These are phyloP conservation scores for Trypanosoma caninum DNA, from an alignment of 208 protist genomes.

Conservation along the genomic window DNA sequence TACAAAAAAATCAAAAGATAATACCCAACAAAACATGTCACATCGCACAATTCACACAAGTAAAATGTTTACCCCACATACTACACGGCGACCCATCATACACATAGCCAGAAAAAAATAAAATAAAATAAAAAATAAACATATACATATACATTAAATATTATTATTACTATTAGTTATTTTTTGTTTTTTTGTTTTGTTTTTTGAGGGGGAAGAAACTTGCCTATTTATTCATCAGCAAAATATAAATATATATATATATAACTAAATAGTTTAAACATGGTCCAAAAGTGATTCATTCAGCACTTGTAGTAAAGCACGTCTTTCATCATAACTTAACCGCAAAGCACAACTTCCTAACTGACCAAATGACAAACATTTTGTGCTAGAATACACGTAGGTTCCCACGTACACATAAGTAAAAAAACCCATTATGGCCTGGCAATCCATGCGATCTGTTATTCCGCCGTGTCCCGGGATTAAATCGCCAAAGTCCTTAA, in stretches of 20 bases:
- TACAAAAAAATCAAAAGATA: slow-evolving; percentile 10
- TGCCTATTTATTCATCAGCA: background rate
- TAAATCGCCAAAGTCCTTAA: slow-evolving; percentile 98
- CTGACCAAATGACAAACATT: slow-evolving; percentile 41
- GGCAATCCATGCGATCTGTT: slow-evolving; percentile 98
- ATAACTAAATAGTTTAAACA: background rate
- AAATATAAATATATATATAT: background rate
- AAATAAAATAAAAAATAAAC: slow-evolving; percentile 2
- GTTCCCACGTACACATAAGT: slow-evolving; percentile 83
- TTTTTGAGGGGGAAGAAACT: slow-evolving; percentile 12
- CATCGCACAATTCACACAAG: no score
- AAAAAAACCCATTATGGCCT: slow-evolving; percentile 95
- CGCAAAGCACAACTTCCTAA: slow-evolving; percentile 52
- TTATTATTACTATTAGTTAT: slow-evolving; percentile 5
- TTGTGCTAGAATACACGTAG: slow-evolving; percentile 58
- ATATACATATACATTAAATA: background rate
- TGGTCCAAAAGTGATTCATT: slow-evolving; percentile 16
- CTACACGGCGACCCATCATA: no score
- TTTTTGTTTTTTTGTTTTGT: slow-evolving; percentile 16
- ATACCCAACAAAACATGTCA: no score
- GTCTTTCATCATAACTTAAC: slow-evolving; percentile 33
- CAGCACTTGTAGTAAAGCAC: slow-evolving; percentile 39
- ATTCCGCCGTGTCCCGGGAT: slow-evolving; percentile 99
- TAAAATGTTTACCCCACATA: no score
- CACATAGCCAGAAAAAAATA: no score